Conservation (phyloP, 139 green algal species). For the Trebouxia sp. region DNA sequence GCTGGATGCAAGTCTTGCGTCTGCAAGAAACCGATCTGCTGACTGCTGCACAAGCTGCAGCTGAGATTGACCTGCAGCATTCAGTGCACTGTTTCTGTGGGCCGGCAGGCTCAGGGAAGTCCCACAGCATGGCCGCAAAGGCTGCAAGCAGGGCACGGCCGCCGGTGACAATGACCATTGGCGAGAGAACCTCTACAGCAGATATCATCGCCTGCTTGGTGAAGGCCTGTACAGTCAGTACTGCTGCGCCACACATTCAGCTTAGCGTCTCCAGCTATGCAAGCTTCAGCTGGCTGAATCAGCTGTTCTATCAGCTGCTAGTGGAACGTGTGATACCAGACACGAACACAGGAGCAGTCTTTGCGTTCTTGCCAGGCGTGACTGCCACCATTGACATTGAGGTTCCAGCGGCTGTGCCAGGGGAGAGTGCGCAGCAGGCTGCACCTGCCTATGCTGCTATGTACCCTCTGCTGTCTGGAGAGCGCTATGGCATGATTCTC, state of each 20-base stretch:
- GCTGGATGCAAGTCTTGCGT: neutral
- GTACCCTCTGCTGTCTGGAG: neutral
- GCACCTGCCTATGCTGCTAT: neutral
- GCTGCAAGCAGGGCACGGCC: neutral
- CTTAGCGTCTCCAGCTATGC: constrained; percentile 1
- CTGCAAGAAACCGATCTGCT: neutral
- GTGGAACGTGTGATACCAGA: neutral
- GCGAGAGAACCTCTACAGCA: neutral
- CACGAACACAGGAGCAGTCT: neutral
- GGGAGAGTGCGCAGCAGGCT: neutral
- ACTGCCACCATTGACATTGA: neutral
- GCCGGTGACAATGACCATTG: neutral
- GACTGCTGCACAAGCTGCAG: neutral
- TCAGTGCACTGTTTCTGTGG: constrained; percentile 10
- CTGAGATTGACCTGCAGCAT: neutral
- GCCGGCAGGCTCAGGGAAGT: neutral
- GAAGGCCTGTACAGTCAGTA: neutral
- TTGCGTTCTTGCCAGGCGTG: neutral
- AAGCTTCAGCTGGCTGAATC: constrained; percentile 3
- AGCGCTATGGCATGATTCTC: neutral
- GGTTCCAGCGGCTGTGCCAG: neutral
- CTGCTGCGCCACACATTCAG: neutral
- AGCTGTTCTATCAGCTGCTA: constrained; percentile 6
- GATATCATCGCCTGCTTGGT: neutral
- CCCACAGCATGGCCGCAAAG: constrained; percentile 2